Percentiles rank a stretch among this genome's conserved stretches.
These are phyloP conservation scores for Colletotrichum orchidophilum DNA, from an alignment of 2,329 filamentous ascomycete genomes.

Conservation along the genomic window DNA sequence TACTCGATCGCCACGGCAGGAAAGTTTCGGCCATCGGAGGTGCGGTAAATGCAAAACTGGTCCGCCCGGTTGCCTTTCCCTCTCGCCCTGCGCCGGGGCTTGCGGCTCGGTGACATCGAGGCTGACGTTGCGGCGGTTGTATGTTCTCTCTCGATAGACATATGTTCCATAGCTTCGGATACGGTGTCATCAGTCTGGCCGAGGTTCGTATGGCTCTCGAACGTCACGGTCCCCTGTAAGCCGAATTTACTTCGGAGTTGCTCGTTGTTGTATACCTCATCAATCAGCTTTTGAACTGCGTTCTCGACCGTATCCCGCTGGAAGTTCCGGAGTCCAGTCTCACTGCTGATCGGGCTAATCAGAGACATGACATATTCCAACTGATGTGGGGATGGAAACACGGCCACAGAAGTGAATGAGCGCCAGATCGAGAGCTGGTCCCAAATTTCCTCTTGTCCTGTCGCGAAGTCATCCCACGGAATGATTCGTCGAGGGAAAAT, in stretches of 20 bases:
- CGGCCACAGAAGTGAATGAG: constrained; percentile 40
- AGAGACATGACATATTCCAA: constrained; percentile 45
- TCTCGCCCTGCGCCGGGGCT: constrained; percentile 35
- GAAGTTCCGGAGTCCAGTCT: constrained; percentile 45
- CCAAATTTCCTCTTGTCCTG: constrained; percentile 45
- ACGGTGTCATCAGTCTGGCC: constrained; percentile 37
- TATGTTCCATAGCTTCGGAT: constrained; percentile 38
- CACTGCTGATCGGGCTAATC: constrained; percentile 45
- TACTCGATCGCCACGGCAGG: too few species aligned
- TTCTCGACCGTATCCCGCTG: constrained; percentile 47
- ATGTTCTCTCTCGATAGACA: constrained; percentile 34
- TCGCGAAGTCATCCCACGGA: constrained; percentile 46
- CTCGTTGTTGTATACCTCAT: constrained; percentile 39
- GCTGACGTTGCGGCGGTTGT: background rate
- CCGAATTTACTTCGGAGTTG: constrained; percentile 41
- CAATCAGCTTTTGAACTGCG: constrained; percentile 45
- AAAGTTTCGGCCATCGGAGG: too few species aligned
- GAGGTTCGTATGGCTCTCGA: constrained; percentile 50
- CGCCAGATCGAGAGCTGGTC: constrained; percentile 35
- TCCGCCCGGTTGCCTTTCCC: constrained; percentile 35
- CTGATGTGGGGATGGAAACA: constrained; percentile 40
- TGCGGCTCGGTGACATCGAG: constrained; percentile 14
- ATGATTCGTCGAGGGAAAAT: constrained; percentile 47
- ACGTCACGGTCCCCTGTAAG: constrained; percentile 45
- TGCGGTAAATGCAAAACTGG: background rate